Conservation (phyloP, 2,329 filamentous ascomycete species). For the Monilinia laxa region DNA sequence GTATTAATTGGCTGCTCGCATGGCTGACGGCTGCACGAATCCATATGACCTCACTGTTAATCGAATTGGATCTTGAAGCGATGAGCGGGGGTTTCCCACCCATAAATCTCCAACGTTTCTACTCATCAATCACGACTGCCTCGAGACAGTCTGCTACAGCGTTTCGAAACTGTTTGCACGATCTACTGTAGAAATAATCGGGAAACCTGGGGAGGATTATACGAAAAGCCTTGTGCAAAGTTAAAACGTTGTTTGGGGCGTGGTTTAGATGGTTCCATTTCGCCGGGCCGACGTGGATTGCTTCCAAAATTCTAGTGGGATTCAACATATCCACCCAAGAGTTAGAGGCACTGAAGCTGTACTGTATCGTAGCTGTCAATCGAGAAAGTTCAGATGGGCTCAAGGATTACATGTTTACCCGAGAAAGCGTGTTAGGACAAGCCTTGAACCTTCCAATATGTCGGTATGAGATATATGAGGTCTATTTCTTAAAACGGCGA, state of each 20-base stretch:
- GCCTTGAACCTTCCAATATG: background rate
- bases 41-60: background rate
- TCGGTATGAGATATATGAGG: conserved; percentile 15
- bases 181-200: background rate
- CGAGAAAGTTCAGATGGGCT: conserved; percentile 13
- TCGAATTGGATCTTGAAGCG: background rate
- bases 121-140: background rate
- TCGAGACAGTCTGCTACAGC: conserved; percentile 1
- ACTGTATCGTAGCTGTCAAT: background rate
- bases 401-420: conserved; percentile 17
- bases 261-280: conserved; percentile 1
- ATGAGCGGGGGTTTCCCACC: conserved; percentile 2
- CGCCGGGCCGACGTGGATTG: conserved; percentile 8
- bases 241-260: conserved; percentile 9
- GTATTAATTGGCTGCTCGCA: conserved; percentile 4
- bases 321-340: background rate
- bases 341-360: conserved; percentile 1
- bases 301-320: conserved; percentile 10
- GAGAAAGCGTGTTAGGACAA: conserved; percentile 12
- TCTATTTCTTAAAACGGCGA: background rate
- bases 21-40: conserved; percentile 9
- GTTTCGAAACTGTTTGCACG: background rate
- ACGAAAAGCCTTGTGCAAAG: conserved; percentile 13
- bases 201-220: conserved; percentile 11
- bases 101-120: background rate